Percentiles rank a stretch among this genome's conserved stretches.
phyloP scores from a whole-genome alignment of 1,284 basidiomycete species.

The Schizophyllum commune region DNA sequence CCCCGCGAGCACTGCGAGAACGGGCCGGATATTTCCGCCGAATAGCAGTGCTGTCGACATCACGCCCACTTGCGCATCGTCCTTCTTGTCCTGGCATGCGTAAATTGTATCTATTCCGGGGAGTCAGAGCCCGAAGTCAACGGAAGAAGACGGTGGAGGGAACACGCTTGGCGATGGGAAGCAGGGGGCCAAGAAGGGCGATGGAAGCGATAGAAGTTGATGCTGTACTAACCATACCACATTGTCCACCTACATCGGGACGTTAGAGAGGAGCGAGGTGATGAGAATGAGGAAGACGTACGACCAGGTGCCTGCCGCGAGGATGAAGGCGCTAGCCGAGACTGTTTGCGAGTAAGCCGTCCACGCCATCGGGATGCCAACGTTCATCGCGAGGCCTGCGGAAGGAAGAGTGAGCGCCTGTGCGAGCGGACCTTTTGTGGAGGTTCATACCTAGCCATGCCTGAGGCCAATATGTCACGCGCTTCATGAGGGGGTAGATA shows the following conservation, averaged over 20 bases:
- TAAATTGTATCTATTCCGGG: conserved; percentile 40
- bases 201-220: conserved; percentile 3
- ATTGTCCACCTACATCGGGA: conserved; percentile 51
- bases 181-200: not conserved
- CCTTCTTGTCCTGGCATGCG: conserved; percentile 47
- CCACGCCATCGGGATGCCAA: conserved; percentile 41
- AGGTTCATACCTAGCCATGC: conserved; percentile 39
- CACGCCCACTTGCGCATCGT: conserved; percentile 44
- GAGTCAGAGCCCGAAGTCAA: not conserved
- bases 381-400: conserved; percentile 46
- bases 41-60: conserved; percentile 50
- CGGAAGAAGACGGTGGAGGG: not conserved
- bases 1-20: conserved; percentile 24
- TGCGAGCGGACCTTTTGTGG: not conserved
- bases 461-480: conserved; percentile 73
- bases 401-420: not conserved
- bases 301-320: conserved; percentile 41
- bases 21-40: conserved; percentile 44
- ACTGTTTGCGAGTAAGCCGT: conserved; percentile 32
- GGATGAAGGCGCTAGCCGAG: conserved; percentile 26
- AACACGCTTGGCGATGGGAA: not conserved
- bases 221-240: conserved; percentile 40
- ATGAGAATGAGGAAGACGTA: conserved; percentile 17
- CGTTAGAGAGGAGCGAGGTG: conserved; percentile 10
- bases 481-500: conserved; percentile 45